These are phyloP conservation scores for Anethum foeniculum DNA, from an alignment of 140 eudicot species.

Conservation along the genomic window DNA sequence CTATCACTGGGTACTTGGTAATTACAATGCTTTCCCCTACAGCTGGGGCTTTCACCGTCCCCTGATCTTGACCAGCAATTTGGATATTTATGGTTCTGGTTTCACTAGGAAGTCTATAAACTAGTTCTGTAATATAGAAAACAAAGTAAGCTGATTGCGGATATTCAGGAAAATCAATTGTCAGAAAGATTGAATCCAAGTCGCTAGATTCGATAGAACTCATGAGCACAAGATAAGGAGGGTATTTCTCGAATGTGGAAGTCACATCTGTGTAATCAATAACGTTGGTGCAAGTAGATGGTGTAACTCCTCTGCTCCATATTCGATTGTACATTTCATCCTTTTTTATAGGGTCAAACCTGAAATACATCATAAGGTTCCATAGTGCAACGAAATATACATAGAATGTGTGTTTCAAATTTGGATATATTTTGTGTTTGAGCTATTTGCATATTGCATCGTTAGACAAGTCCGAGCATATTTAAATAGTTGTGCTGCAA, in stretches of 20 bases:
- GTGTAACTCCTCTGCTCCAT: no score
- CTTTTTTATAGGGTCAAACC: no score
- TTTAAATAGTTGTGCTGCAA: background rate
- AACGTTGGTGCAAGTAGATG: no score
- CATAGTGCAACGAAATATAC: no score
- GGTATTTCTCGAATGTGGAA: no score
- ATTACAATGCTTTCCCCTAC: background rate
- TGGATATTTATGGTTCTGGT: background rate
- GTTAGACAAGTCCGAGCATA: background rate
- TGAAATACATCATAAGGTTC: no score
- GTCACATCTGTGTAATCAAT: no score
- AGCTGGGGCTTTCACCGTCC: conserved; percentile 1
- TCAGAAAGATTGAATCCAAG: no score
- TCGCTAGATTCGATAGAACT: no score
- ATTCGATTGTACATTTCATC: no score
- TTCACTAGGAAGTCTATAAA: background rate
- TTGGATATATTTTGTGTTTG: background rate
- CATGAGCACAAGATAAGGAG: no score
- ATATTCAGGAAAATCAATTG: no score
- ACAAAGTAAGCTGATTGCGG: conserved; percentile 6
- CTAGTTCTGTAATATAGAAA: background rate
- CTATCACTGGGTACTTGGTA: background rate
- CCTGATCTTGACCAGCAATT: background rate
- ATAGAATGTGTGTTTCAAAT: background rate
- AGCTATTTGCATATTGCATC: background rate